Conservation (phyloP, 2,329 filamentous ascomycete genomes). For the Colletotrichum sp. region DNA sequence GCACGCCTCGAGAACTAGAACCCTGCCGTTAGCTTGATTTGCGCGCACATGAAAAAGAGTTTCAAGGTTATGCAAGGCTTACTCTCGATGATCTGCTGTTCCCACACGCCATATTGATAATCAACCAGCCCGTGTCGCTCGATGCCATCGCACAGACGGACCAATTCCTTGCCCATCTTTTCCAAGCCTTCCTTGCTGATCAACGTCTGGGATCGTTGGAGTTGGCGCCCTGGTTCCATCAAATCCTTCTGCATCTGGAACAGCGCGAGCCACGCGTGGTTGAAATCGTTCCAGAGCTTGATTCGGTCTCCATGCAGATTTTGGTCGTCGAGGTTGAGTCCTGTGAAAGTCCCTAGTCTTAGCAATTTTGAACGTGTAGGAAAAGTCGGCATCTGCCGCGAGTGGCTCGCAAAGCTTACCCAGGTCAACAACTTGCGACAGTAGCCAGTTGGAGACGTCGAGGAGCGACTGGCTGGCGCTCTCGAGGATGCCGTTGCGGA, state of each 20-base stretch:
- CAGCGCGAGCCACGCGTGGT: conserved; percentile 85
- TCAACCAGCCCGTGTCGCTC: conserved; percentile 95
- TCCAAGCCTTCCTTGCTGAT: conserved; percentile 74
- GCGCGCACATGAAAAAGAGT: neutral
- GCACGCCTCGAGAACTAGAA: conserved; percentile 39
- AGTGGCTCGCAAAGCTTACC: conserved; percentile 44
- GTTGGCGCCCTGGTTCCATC: conserved; percentile 62
- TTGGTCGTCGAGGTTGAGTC: conserved; percentile 83
- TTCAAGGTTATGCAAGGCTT: conserved; percentile 40
- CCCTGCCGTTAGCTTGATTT: neutral
- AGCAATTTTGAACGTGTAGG: neutral
- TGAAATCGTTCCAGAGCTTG: conserved; percentile 92
- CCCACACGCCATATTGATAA: conserved; percentile 96
- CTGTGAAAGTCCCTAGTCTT: conserved; percentile 47
- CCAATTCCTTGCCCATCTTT: conserved; percentile 81
- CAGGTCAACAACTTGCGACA: conserved; percentile 59
- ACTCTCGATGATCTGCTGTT: conserved; percentile 89
- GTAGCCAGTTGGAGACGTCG: conserved; percentile 59
- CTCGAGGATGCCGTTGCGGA: conserved; percentile 58
- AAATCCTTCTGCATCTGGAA: conserved; percentile 85
- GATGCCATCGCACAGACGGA: conserved; percentile 82
- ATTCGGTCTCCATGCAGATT: conserved; percentile 76
- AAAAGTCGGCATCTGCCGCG: neutral
- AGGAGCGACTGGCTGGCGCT: conserved; percentile 57
- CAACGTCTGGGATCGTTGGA: conserved; percentile 63